Conservation (phyloP, 1,284 basidiomycete species). For the Ustilago xerochloae region DNA sequence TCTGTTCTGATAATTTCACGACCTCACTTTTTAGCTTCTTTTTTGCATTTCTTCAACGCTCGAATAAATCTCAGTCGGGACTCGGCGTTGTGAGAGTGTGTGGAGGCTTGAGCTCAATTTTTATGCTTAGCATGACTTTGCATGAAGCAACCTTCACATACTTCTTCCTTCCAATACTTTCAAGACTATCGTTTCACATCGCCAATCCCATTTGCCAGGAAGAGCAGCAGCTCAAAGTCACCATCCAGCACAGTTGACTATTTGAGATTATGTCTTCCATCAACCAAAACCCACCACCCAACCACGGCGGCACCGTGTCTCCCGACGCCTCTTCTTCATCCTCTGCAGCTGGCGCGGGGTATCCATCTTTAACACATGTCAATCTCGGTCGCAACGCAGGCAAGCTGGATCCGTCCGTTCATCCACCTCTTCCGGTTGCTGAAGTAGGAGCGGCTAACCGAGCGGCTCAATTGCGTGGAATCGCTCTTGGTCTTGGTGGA, state of each 20-base stretch:
- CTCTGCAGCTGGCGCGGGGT: neutral
- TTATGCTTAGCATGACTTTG: neutral
- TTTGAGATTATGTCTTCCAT: neutral
- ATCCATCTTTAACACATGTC: slow-evolving; percentile 6
- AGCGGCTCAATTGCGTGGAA: slow-evolving; percentile 35
- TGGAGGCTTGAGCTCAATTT: slow-evolving; percentile 10
- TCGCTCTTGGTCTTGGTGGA: slow-evolving; percentile 36
- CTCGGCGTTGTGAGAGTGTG: slow-evolving; percentile 12
- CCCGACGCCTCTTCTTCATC: neutral
- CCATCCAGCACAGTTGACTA: no score
- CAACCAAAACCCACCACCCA: slow-evolving; percentile 12
- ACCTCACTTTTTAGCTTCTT: slow-evolving; percentile 2
- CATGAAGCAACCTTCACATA: neutral
- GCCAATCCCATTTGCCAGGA: no score
- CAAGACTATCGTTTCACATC: no score
- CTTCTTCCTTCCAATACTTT: no score
- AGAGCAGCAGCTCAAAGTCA: no score
- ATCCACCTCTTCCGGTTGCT: slow-evolving; percentile 40
- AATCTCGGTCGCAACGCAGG: slow-evolving; percentile 35
- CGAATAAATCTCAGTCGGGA: neutral
- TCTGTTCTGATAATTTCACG: no score
- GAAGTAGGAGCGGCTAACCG: slow-evolving; percentile 45
- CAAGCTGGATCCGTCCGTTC: slow-evolving; percentile 29
- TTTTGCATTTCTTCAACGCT: neutral
- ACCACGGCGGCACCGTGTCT: slow-evolving; percentile 30